Conservation (phyloP, 1,139 yeast species). For the Candida dubliniensis region DNA sequence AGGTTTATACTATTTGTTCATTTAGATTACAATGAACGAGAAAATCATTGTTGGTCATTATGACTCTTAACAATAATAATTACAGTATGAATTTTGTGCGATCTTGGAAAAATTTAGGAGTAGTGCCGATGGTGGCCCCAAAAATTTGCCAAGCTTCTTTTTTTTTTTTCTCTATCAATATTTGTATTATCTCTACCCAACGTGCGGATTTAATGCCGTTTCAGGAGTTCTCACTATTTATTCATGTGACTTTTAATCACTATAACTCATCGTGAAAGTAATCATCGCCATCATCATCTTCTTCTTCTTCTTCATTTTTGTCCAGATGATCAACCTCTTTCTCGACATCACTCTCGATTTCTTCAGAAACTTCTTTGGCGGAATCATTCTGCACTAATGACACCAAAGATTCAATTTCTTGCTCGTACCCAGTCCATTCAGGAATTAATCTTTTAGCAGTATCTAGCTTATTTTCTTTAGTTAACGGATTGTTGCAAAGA, state of each 20-base stretch:
- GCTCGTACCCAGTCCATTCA: constrained; percentile 72
- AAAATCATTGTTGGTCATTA: too few species aligned
- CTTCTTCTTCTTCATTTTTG: background rate
- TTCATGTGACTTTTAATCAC: too few species aligned
- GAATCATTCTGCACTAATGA: background rate
- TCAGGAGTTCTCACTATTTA: background rate
- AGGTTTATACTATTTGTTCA: too few species aligned
- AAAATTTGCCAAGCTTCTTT: too few species aligned
- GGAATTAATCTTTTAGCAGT: constrained; percentile 74
- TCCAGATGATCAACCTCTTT: constrained; percentile 8
- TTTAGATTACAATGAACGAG: too few species aligned
- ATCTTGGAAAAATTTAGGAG: too few species aligned
- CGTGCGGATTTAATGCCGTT: background rate
- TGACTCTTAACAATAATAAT: too few species aligned
- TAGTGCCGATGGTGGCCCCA: too few species aligned
- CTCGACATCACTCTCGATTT: constrained; percentile 1
- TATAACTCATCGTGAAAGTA: too few species aligned
- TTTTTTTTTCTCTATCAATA: too few species aligned
- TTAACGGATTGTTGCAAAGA: constrained; percentile 77
- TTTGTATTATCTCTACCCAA: background rate
- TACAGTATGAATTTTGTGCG: too few species aligned
- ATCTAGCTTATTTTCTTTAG: constrained; percentile 74
- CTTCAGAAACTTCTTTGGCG: constrained; percentile 1
- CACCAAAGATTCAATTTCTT: constrained; percentile 34
- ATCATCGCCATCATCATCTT: background rate